phyloP scores from a whole-genome alignment of 805 yeast genomes.

The Saturnispora dispora region DNA sequence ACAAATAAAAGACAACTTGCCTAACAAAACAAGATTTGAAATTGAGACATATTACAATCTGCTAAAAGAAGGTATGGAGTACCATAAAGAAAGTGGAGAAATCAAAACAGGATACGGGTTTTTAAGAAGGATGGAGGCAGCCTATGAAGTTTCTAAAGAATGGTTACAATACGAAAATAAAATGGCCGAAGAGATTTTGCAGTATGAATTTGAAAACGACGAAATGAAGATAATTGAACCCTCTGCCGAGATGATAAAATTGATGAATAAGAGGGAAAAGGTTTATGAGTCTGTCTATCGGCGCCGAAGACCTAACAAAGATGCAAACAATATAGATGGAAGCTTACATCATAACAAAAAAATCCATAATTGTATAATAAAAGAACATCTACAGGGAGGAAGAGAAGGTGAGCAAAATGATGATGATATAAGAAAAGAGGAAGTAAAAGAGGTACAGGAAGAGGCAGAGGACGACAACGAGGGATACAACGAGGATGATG shows the following conservation, averaged over 20 bases:
- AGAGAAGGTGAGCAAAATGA: too few relatives aligned
- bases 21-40: constrained; percentile 36
- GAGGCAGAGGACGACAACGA: too few relatives aligned
- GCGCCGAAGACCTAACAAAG: not conserved
- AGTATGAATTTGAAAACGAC: not conserved
- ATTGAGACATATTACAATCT: constrained; percentile 35
- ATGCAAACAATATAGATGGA: not conserved
- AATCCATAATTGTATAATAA: not conserved
- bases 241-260: not conserved
- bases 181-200: not conserved
- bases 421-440: too few relatives aligned
- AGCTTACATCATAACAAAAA: not conserved
- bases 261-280: not conserved
- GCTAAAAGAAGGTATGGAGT: constrained; percentile 15
- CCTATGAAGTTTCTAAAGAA: constrained; percentile 4
- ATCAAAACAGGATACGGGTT: constrained; percentile 19
- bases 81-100: constrained; percentile 11
- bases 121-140: constrained; percentile 12
- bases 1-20: constrained; percentile 30
- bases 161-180: constrained; percentile 1
- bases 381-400: not conserved
- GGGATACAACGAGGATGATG: too few relatives aligned
- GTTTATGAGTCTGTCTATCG: not conserved
- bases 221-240: not conserved
- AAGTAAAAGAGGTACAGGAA: too few relatives aligned